Evolutionary conservation across 345 rosid species (phyloP), one percentile per base, ranked within the genome.

Genomic region (Lumnitzera littorea): DNA sequence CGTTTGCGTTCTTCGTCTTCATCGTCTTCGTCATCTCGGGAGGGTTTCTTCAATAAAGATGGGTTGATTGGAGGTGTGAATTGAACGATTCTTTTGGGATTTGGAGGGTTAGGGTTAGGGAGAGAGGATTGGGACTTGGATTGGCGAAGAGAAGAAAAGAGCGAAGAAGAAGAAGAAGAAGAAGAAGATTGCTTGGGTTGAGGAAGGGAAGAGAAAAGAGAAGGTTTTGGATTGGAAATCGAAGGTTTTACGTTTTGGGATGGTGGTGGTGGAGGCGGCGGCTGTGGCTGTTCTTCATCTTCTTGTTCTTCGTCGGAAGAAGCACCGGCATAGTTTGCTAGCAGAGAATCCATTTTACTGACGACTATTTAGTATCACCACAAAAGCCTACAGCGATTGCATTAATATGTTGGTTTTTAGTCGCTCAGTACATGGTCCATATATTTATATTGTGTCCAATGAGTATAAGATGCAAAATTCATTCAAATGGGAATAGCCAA

Each of bases 231-330:
- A 6, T 71, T 58, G 64, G 60, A 65, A 25, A 55, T 50, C 14
- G 76, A 56, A 14, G 61, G 7, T 57, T n/a, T 23, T 24, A 13
- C 7, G 53, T 63, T 17, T 3, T 13, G 11, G 60, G 57, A 36
- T 58, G 58, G 15, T 0, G 74, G 23, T 12, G 63, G 58, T 66
- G 78, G 27, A 48, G 60, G 43, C n/a, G 57, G 51, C 14, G 70
- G 27, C 13, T 48, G 13, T 47, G 41, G 57, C 29, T 50, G 66
- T 50, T 61, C 58, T 4, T 46, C 29, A 51, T 15, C 63, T 20
- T 84, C 85, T 14, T 87, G 86, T 55, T 87, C 98, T 3, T 91
- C 98, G 67, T 79, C 87, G 12, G 91, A 86, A 36, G 99, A 90
- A 52, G 91, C 97, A 36, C 11, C 43, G 43, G 43, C 43, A 68